Evolutionary conservation across 352 stramenopile species (phyloP).

Genomic region (Pythium pyrilobum): DNA sequence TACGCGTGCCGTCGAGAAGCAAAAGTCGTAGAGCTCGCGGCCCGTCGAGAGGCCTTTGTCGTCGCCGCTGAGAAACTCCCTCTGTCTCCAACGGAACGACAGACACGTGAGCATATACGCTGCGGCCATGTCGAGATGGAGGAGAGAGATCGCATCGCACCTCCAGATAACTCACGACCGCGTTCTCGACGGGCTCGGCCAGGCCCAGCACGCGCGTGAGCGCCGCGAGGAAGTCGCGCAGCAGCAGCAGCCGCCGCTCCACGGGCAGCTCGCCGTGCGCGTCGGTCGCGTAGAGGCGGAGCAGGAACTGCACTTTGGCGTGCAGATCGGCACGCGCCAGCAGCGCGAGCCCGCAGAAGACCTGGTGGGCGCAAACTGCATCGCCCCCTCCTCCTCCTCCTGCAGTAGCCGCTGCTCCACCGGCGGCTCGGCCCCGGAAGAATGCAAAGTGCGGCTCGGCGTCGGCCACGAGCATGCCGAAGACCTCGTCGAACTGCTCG

Average conservation of each 20-base stretch:
- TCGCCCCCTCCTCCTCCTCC: too few species aligned
- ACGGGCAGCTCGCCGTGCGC: constrained; percentile 27
- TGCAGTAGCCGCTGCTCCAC: neutral
- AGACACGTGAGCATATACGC: neutral
- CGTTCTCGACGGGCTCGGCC: constrained; percentile 23
- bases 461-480: constrained; percentile 65
- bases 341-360: constrained; percentile 53
- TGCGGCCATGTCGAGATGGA: neutral
- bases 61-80: constrained; percentile 35
- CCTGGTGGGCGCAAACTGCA: constrained; percentile 43
- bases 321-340: constrained; percentile 48
- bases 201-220: constrained; percentile 42
- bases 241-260: constrained; percentile 33
- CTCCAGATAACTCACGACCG: constrained; percentile 24
- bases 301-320: constrained; percentile 50
- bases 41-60: constrained; percentile 30
- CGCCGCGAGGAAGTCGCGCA: constrained; percentile 37
- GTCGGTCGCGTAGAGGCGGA: constrained; percentile 51
- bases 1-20: constrained; percentile 50
- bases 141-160: constrained; percentile 8
- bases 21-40: constrained; percentile 47
- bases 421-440: constrained; percentile 26
- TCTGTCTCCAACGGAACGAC: constrained; percentile 18
- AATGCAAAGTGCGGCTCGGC: constrained; percentile 61
- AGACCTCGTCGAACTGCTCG: constrained; percentile 66